Conservation (phyloP, 2,329 filamentous ascomycete species). For the Aureobasidium pullulans region DNA sequence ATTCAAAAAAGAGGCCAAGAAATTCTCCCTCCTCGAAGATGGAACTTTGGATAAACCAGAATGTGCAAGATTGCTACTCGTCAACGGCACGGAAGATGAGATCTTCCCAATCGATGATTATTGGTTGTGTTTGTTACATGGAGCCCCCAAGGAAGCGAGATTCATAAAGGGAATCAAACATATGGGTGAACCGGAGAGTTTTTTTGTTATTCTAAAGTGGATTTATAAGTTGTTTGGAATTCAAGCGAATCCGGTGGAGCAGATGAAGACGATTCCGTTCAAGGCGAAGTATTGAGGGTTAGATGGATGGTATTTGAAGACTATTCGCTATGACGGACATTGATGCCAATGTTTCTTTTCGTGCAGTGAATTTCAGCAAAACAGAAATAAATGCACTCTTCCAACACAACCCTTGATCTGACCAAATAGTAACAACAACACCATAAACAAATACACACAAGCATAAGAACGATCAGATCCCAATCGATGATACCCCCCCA, state of each 20-base stretch:
- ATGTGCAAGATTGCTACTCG: conserved; percentile 45
- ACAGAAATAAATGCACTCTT: too few relatives aligned
- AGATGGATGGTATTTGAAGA: neutral
- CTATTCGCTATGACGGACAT: too few relatives aligned
- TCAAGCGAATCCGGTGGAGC: conserved; percentile 33
- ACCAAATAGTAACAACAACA: too few relatives aligned
- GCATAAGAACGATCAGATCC: too few relatives aligned
- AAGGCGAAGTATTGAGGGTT: conserved; percentile 33
- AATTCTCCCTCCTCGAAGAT: conserved; percentile 49
- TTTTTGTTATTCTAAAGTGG: conserved; percentile 43
- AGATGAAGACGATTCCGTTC: conserved; percentile 42
- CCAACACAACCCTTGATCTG: too few relatives aligned
- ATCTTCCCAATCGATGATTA: conserved; percentile 58
- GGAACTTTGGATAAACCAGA: conserved; percentile 45
- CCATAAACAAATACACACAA: too few relatives aligned
- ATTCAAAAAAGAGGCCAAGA: conserved; percentile 44
- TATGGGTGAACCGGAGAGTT: conserved; percentile 46
- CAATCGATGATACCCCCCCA: too few relatives aligned
- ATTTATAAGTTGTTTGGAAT: conserved; percentile 42
- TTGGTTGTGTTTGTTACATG: conserved; percentile 47
- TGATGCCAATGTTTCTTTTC: too few relatives aligned
- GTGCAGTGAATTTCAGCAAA: too few relatives aligned
- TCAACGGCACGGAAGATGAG: conserved; percentile 53
- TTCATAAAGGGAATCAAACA: conserved; percentile 40
- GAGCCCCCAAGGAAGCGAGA: conserved; percentile 45